Base-by-base conservation (phyloP, 1,139 yeast species). In the Sugiyamaella paludigena region DNA sequence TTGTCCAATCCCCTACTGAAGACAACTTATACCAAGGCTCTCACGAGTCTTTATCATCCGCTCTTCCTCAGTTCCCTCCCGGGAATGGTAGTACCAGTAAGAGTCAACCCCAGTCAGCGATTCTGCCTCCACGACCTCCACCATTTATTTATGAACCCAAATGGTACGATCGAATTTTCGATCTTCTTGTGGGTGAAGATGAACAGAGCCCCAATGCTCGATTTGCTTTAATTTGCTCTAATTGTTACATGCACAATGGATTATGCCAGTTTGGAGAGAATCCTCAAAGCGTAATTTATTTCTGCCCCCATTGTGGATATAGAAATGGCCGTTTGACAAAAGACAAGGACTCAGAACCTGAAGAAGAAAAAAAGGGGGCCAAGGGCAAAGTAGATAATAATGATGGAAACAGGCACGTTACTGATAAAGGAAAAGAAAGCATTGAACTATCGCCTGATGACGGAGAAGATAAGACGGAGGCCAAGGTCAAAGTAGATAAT, bases 241-340 rank as follows among this genome's bases (percentile, higher is more conserved):
- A 75, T 13, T 87, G 96, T 61, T 72, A 68, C 40, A 71, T 74
- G 27, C 95, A 87, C 66, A 87, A 87, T 61, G 96, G 96, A 1
- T 73, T 87, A 47, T 95, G 95, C 0, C 87, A 89, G 4, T 91
- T 88, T 1, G 84, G 86, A 13, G 69, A 71, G 48, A 63, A 72
- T 19, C 87, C 95, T 0, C 65, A 64, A 4, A 67, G 71, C 15
- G 80, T 88, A 7, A 69, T 69, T 49, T 91, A 83, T 62, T 67
- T 75, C 5, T 91, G 98, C 66, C 88, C 92, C 9, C 70, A 72
- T 31, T 91, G 98, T 69, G 88, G 87, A 0, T 59, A 61, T 13
- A 54, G 77, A 58, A 84, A 85, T 63, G 86, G 69, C n/a, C 16
- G 36, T 19, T 4, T 19, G 5, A 19, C 24, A 19, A 19, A n/a